These are phyloP conservation scores for Chondrus crispus DNA, from an alignment of 23 red algal species.

Conservation along the genomic window DNA sequence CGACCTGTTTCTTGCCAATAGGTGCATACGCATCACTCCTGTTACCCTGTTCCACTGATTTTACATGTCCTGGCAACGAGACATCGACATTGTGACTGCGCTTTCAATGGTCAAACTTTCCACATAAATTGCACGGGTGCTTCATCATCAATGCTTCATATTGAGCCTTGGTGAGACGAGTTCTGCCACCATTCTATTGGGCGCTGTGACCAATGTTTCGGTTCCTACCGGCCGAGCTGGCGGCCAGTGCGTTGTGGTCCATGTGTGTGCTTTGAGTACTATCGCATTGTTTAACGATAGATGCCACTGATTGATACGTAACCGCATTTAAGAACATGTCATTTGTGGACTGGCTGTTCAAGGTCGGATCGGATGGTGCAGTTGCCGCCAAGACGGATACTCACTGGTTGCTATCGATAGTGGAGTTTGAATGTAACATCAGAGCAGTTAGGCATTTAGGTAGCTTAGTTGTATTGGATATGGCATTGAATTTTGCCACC, in stretches of 20 bases:
- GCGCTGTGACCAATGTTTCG: not conserved
- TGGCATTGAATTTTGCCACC: conserved; percentile 2
- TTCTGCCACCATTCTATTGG: not conserved
- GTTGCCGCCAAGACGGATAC: conserved; percentile 2
- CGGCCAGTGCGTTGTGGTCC: not conserved
- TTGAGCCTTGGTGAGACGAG: not conserved
- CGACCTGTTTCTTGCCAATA: not conserved
- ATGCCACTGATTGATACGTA: not conserved
- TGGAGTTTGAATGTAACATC: not conserved
- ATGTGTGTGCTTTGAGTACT: not conserved
- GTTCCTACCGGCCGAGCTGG: not conserved
- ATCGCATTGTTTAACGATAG: not conserved
- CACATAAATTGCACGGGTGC: not conserved
- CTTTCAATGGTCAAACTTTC: not conserved
- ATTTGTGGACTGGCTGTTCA: not conserved
- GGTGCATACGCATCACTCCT: too few species aligned
- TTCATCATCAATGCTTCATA: not conserved
- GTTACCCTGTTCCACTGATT: too few species aligned
- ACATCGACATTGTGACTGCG: not conserved
- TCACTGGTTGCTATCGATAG: not conserved
- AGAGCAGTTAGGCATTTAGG: not conserved
- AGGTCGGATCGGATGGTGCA: not conserved
- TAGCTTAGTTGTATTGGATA: conserved; percentile 2
- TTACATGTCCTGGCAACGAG: not conserved
- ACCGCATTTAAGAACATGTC: not conserved